Percentiles rank a stretch among this genome's conserved stretches.
These are phyloP conservation scores for Rhazya stricta DNA, from an alignment of 257 asterid genomes.

Conservation along the genomic window DNA sequence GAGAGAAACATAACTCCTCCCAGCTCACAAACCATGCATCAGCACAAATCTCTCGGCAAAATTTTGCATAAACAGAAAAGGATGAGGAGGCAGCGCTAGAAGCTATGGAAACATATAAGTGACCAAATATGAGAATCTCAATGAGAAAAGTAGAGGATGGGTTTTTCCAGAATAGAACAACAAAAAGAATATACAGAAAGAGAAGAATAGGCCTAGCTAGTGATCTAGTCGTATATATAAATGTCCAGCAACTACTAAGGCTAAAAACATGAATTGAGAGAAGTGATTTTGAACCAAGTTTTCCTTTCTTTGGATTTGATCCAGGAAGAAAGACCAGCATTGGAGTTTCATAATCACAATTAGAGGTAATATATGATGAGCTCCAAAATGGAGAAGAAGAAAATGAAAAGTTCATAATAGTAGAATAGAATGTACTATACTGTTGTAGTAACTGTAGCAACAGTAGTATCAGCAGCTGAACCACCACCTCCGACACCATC, in stretches of 20 bases:
- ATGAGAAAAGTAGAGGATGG: neutral
- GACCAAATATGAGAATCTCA: neutral
- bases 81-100: neutral
- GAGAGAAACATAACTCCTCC: neutral
- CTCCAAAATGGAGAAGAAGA: neutral
- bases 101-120: neutral
- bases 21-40: neutral
- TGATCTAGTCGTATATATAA: neutral
- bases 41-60: neutral
- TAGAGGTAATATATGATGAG: neutral
- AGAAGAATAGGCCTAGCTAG: neutral
- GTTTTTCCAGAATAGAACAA: neutral
- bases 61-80: neutral
- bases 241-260: neutral
- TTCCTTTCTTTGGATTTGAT: conserved; percentile 3
- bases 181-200: neutral
- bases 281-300: neutral
- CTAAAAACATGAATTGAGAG: neutral
- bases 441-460: conserved; percentile 20
- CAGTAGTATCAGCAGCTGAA: conserved; percentile 3
- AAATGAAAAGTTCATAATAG: conserved; percentile 3
- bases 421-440: conserved; percentile 21
- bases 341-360: conserved; percentile 9
- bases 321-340: conserved; percentile 3
- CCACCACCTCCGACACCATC: conserved; percentile 10